Percentiles rank a stretch among this genome's conserved stretches.
phyloP scores from a whole-genome alignment of 169 alveolate genomes.

The Eimeria maxima region DNA sequence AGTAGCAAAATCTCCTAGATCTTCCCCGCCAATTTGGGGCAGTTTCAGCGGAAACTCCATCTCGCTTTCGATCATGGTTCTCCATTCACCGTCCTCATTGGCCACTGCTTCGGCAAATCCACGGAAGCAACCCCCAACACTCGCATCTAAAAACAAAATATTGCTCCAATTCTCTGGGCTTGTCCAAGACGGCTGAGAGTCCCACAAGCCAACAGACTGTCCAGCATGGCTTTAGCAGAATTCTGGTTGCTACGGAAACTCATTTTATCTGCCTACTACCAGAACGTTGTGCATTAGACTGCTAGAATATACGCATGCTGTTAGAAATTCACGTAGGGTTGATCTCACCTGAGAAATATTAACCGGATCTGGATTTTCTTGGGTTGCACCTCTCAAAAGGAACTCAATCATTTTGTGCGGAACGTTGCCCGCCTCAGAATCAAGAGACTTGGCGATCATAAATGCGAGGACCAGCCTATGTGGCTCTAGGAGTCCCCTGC shows the following conservation, averaged over 20 bases:
- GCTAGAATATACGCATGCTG: neutral
- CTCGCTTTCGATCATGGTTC: neutral
- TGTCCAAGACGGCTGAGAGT: conserved; percentile 59
- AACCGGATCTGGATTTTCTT: neutral
- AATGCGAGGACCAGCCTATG: conserved; percentile 94
- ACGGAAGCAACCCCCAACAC: conserved; percentile 39
- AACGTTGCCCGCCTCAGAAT: conserved; percentile 46
- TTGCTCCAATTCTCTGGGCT: conserved; percentile 47
- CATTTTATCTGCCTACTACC: neutral
- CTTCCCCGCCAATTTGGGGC: conserved; percentile 38
- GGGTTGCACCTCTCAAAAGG: conserved; percentile 35
- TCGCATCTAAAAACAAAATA: conserved; percentile 6
- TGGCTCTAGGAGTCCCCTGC: conserved; percentile 95
- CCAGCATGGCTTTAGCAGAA: neutral
- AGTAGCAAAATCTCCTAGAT: conserved; percentile 47
- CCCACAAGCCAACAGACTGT: neutral
- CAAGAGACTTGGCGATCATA: conserved; percentile 92
- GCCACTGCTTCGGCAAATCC: conserved; percentile 60
- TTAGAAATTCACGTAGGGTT: neutral
- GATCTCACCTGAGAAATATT: conserved; percentile 15
- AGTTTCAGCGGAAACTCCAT: neutral
- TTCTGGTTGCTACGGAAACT: neutral
- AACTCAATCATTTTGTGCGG: conserved; percentile 47
- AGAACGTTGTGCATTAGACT: neutral
- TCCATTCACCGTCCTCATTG: conserved; percentile 58